Percentiles rank a stretch among this genome's conserved stretches.
phyloP scores from a whole-genome alignment of 345 rosid genomes.

The Citropsis articulata region DNA sequence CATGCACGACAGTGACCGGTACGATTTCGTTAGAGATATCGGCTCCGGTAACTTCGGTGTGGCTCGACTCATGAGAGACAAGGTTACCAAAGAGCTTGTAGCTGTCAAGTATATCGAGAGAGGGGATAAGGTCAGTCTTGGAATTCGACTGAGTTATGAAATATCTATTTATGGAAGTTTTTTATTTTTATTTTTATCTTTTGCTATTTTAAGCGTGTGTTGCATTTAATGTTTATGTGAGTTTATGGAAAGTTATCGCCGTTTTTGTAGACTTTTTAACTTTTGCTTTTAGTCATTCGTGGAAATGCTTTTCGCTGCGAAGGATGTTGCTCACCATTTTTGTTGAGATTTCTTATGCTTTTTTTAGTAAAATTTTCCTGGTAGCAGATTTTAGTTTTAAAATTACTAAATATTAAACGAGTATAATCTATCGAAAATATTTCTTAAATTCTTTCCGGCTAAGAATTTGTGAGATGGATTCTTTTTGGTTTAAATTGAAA shows the following conservation, averaged over 20 bases:
- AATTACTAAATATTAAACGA: background rate
- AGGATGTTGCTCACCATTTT: background rate
- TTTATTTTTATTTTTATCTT: background rate
- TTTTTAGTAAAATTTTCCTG: background rate
- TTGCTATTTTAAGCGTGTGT: background rate
- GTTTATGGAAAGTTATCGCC: background rate
- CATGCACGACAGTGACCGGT: constrained; percentile 92
- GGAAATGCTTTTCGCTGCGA: background rate
- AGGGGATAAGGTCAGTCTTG: constrained; percentile 66
- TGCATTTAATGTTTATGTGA: constrained; percentile 1
- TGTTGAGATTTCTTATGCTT: background rate
- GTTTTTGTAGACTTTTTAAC: background rate
- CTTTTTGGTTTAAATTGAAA: background rate
- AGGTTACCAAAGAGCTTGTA: constrained; percentile 72
- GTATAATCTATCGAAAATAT: background rate
- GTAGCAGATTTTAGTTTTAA: background rate
- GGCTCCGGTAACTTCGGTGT: constrained; percentile 93
- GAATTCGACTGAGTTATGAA: background rate
- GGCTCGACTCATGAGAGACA: constrained; percentile 85
- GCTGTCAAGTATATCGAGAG: constrained; percentile 98
- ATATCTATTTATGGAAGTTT: constrained; percentile 16
- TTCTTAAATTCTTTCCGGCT: background rate
- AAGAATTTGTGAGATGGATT: background rate
- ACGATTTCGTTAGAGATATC: constrained; percentile 81
- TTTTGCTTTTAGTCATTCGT: constrained; percentile 1